Percentiles rank a stretch among this genome's conserved stretches.
These are phyloP conservation scores for Epipyxis sp. DNA, from an alignment of 108 stramenopile genomes.

Conservation along the genomic window DNA sequence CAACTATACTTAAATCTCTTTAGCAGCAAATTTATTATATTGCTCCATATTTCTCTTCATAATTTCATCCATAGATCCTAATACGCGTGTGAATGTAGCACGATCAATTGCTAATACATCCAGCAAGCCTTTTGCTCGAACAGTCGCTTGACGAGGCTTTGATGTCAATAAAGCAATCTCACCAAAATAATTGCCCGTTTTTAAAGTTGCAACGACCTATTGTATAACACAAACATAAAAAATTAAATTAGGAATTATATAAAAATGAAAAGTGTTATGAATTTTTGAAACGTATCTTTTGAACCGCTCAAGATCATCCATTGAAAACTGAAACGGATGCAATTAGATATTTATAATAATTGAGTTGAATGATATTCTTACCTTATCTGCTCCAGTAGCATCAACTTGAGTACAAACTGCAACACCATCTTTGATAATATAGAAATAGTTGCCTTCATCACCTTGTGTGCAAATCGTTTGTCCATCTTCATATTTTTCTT, in stretches of 20 bases:
- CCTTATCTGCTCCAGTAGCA: conserved; percentile 40
- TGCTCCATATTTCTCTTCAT: conserved; percentile 63
- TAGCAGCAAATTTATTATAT: conserved; percentile 57
- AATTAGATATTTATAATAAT: no score
- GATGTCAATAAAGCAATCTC: conserved; percentile 62
- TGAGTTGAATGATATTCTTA: no score
- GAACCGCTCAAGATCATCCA: no score
- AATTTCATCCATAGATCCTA: conserved; percentile 65
- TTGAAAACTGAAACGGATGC: no score
- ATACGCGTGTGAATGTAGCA: conserved; percentile 65
- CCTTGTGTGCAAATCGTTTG: conserved; percentile 48
- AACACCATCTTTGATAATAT: conserved; percentile 56
- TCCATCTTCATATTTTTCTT: conserved; percentile 47
- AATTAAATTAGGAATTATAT: no score
- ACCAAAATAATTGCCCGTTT: conserved; percentile 35
- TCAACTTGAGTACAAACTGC: conserved; percentile 41
- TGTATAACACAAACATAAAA: no score
- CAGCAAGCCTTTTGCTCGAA: conserved; percentile 56
- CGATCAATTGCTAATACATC: conserved; percentile 64
- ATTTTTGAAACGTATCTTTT: no score
- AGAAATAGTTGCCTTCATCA: conserved; percentile 54
- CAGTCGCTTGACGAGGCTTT: conserved; percentile 68
- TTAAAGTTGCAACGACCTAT: neutral
- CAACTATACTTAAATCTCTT: conserved; percentile 2
- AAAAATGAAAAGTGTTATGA: no score